Conservation (phyloP, 176 grass and related monocot genomes). For the Avena insularis region DNA sequence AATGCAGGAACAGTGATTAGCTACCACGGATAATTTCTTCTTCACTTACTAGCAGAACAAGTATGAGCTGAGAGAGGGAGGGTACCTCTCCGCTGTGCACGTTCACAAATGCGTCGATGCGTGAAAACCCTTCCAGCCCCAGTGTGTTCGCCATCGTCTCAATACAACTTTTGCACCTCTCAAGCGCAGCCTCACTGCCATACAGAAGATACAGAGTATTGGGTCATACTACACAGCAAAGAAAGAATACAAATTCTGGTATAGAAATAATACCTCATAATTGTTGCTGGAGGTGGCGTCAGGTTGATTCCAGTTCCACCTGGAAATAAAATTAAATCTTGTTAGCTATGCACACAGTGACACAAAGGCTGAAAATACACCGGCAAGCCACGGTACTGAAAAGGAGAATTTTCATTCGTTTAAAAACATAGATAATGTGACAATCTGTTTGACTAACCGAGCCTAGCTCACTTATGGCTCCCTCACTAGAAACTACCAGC, state of each 20-base stretch:
- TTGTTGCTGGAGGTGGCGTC: slow-evolving; percentile 86
- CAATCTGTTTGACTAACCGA: too few species aligned
- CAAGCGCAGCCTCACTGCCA: slow-evolving; percentile 65
- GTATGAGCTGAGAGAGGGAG: background rate
- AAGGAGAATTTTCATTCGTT: background rate
- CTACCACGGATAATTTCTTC: background rate
- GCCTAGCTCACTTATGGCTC: background rate
- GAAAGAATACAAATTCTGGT: background rate
- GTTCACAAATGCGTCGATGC: slow-evolving; percentile 88
- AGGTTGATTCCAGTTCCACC: slow-evolving; percentile 97
- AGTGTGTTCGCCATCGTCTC: slow-evolving; percentile 71
- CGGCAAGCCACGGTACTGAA: background rate
- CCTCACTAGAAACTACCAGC: background rate
- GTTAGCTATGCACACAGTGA: background rate
- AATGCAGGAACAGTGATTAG: background rate
- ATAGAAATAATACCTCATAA: slow-evolving; percentile 61
- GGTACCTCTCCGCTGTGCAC: slow-evolving; percentile 75
- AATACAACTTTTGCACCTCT: slow-evolving; percentile 70
- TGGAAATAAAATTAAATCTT: slow-evolving; percentile 44
- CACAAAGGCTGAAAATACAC: background rate
- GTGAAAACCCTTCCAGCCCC: slow-evolving; percentile 84
- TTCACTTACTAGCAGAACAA: background rate
- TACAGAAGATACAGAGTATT: background rate
- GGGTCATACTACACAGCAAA: background rate
- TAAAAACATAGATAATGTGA: fast-evolving